Base-by-base conservation (phyloP, 2,329 filamentous ascomycete species). In the Hypoxylon sp. region DNA sequence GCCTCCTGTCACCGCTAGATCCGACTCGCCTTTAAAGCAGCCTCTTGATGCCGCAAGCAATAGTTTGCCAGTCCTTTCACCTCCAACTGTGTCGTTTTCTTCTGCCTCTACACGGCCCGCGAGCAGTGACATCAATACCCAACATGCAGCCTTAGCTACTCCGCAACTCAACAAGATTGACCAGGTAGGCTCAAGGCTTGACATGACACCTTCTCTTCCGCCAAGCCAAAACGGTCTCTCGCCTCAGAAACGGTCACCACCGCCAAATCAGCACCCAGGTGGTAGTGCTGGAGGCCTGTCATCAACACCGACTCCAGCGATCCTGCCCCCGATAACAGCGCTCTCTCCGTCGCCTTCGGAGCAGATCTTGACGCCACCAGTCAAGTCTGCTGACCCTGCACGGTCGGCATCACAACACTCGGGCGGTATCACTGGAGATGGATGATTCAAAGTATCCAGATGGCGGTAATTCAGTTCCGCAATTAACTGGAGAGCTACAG, bases 291-390 rank as follows among this genome's bases (percentile, higher is more conserved):
- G 76, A 50, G 11, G 46, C 30, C 58, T 74, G 60, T 69, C 64
- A 49, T 79, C 73, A 42, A 78, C 74, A 55, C 76, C 66, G 65
- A 71, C 79, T 17, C 77, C 81, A 13, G 81, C 85, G 0, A 83
- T 90, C 25, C 79, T 91, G 2, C 89, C 89, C 4, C 89, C 89
- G 0, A 78, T 85, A 1, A 84, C 87, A 44, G 82, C 86, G 1
- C 76, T 92, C 53, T 86, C 88, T 8, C 90, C 90, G 0, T 88
- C 85, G 46, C 85, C 86, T 1, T 84, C 83, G 13, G 82, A 85
- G 63, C 85, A 87, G 70, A 88, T 89, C 64, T 76, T 89, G 56
- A 88, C 86, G 14, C 89, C 90, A 25, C 90, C 89, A 1, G 82
- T 88, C 71, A 90, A 92, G 80, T 81, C 83, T 44, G 71, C 78